Base-by-base conservation (phyloP, 2,329 filamentous ascomycete genomes). In the Colletotrichum tanaceti region DNA sequence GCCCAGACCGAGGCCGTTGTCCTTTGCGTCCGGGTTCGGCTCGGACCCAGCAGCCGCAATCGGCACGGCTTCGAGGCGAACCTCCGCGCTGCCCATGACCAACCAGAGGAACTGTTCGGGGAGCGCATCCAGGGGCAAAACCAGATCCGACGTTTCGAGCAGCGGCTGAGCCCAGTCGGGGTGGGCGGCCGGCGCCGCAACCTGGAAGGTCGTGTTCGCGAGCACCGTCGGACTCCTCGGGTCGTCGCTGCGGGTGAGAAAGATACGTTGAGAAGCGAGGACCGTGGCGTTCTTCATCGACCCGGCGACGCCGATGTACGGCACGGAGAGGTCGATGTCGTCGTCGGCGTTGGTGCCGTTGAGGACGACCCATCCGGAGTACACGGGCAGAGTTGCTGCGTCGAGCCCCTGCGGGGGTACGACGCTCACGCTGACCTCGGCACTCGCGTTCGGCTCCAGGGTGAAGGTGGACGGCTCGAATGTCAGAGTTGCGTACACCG, bases 341-440 rank as follows among this genome's bases (percentile, higher is more conserved):
- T 73, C 71, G 14, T 78, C 76, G 16, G 75, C 76, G 44, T 79
- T 79, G 22, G 77, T 79, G 47, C 77, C 77, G 54, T 79, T 80
- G 63, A 84, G 72, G 14, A 78, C 74, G 39, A 84, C 75, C 74
- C 77, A 83, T n/a, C 82, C 82, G 7, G 79, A 79, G 73, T 83
- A 84, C 4, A 84, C 75, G 0, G 81, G 81, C 43, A 83, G 70
- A 10, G 73, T 73, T 0, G 71, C 69, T 3, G 71, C 65, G 41
- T 78, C 72, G 18, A 80, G 68, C 13, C 73, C 72, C 72, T 73
- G 67, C 1, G 84, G 84, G 0, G 81, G 79, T 0, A 78, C 80
- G 3, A 82, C 80, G 0, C 77, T 77, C 6, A 88, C 82, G 18
- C 79, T 76, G 54, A 88, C 75, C 0, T 80, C 80, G 64, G 82